Evolutionary conservation across 1,284 basidiomycete species (phyloP).

Genomic region (Butyriboletus appendiculatus): DNA sequence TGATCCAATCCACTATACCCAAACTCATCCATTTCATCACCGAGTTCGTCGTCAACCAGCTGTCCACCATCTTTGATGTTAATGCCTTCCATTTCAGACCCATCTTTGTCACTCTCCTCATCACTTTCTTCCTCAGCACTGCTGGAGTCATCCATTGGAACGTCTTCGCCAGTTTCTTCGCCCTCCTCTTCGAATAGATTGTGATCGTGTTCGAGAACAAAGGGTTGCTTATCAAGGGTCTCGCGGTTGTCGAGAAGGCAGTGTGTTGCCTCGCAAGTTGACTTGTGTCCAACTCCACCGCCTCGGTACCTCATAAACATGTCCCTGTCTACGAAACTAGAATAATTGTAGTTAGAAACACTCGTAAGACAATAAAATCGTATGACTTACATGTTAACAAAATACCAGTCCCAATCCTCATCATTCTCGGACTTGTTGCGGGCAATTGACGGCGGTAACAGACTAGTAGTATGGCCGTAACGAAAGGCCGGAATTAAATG

Average conservation of each 20-base stretch:
- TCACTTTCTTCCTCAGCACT: not conserved
- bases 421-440: not conserved
- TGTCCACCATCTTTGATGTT: not conserved
- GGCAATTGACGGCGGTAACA: not conserved
- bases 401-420: not conserved
- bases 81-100: not conserved
- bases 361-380: not conserved
- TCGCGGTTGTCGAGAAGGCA: not conserved
- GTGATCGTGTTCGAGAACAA: not conserved
- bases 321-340: not conserved
- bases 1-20: not conserved
- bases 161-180: not conserved
- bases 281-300: not conserved
- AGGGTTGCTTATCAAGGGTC: not conserved
- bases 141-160: not conserved
- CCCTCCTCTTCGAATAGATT: not conserved
- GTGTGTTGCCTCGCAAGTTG: accelerated
- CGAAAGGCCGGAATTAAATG: not conserved
- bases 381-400: not conserved
- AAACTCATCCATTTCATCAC: constrained; percentile 9
- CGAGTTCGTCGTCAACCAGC: not conserved
- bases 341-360: not conserved
- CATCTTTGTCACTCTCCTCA: not conserved
- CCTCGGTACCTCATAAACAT: not conserved
- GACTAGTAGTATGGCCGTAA: not conserved